phyloP scores from a whole-genome alignment of 1,139 yeast genomes.

The Lodderomyces beijingensis region DNA sequence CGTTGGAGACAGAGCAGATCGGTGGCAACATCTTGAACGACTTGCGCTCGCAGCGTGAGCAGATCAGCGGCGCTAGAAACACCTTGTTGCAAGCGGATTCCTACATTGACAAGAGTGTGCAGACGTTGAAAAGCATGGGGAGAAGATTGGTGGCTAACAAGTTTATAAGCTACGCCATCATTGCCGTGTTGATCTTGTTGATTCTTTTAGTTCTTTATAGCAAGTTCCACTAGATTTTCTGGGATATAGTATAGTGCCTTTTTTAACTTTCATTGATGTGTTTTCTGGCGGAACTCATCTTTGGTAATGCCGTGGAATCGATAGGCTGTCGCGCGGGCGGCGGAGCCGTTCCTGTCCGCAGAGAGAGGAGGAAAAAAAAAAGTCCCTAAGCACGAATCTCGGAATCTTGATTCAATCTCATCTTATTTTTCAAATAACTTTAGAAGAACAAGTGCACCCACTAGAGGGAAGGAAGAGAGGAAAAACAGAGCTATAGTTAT shows the following conservation, averaged over 20 bases:
- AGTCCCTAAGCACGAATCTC: too few species aligned
- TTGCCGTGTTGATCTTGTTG: constrained; percentile 77
- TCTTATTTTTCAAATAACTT: too few species aligned
- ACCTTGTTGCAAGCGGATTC: constrained; percentile 87
- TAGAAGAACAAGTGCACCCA: too few species aligned
- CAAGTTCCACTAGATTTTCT: constrained; percentile 52
- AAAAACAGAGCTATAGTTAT: too few species aligned
- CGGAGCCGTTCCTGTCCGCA: background rate
- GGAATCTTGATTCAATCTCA: too few species aligned
- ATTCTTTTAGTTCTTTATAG: constrained; percentile 83
- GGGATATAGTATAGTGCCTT: too few species aligned
- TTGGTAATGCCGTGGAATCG: constrained; percentile 3
- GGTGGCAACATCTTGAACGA: constrained; percentile 92
- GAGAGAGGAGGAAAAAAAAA: background rate
- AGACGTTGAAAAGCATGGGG: constrained; percentile 88
- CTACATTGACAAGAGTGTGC: constrained; percentile 84
- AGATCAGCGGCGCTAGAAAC: constrained; percentile 76
- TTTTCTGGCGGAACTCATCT: too few species aligned
- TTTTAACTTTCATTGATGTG: background rate
- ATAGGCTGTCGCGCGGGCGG: constrained; percentile 4
- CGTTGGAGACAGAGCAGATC: constrained; percentile 85
- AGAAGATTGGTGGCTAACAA: constrained; percentile 94
- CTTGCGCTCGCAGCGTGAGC: constrained; percentile 90
- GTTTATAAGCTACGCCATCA: constrained; percentile 90
- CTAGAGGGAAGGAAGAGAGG: too few species aligned